phyloP scores from a whole-genome alignment of 139 green algal species.

The Volvox reticuliferus region DNA sequence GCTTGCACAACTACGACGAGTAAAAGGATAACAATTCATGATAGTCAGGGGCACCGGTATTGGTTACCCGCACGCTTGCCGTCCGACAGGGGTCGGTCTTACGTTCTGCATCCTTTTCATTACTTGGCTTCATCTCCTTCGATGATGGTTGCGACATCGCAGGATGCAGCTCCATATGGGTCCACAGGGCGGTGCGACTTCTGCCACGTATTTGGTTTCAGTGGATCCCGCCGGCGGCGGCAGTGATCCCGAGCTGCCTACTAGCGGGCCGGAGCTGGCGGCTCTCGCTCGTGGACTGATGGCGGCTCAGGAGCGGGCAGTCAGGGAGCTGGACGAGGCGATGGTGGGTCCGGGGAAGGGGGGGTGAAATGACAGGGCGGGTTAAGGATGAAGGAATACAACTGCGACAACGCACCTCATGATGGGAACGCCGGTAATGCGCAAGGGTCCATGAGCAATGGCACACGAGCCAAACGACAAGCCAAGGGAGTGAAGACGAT shows the following conservation, averaged over 20 bases:
- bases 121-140: no score
- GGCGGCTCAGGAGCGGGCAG: conserved; percentile 15
- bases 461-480: no score
- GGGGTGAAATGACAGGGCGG: neutral
- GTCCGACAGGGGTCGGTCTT: no score
- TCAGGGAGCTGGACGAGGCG: neutral
- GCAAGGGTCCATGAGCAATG: no score
- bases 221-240: neutral
- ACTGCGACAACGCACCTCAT: no score
- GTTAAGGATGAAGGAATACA: no score
- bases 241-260: neutral
- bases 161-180: conserved; percentile 19
- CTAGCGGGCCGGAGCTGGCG: neutral
- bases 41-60: no score
- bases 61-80: no score
- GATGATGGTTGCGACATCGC: neutral
- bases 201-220: neutral
- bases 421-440: no score
- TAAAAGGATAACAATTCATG: no score
- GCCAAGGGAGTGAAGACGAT: neutral
- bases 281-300: neutral
- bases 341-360: neutral
- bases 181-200: neutral
- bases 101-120: no score
- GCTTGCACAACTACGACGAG: no score